These are phyloP conservation scores for Fusarium neocosmosporiellum DNA, from an alignment of 2,329 filamentous ascomycete genomes.

Conservation along the genomic window DNA sequence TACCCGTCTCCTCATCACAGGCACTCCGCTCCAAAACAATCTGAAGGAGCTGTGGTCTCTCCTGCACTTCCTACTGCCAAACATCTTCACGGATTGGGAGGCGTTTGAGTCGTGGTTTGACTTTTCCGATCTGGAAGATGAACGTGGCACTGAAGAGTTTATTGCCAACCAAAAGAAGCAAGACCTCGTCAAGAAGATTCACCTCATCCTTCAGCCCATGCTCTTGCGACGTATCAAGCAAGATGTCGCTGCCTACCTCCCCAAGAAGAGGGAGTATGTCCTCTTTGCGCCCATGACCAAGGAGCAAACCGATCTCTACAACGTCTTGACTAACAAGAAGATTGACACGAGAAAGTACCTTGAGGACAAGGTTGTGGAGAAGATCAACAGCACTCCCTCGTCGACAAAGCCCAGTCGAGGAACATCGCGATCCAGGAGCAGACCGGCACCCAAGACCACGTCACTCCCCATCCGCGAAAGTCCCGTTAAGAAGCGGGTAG, in stretches of 20 bases:
- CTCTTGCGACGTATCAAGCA: constrained; percentile 89
- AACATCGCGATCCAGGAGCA: constrained; percentile 55
- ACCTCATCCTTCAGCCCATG: constrained; percentile 92
- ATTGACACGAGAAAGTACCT: constrained; percentile 78
- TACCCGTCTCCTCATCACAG: constrained; percentile 91
- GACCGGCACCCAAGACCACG: constrained; percentile 29
- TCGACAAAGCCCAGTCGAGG: constrained; percentile 47
- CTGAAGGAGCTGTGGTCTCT: constrained; percentile 94
- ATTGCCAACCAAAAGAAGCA: constrained; percentile 77
- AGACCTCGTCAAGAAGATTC: constrained; percentile 76
- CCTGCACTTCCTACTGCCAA: constrained; percentile 90
- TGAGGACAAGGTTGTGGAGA: constrained; percentile 80
- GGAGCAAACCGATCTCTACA: constrained; percentile 92
- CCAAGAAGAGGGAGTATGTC: constrained; percentile 96
- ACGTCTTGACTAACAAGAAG: constrained; percentile 67
- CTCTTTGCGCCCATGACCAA: constrained; percentile 91
- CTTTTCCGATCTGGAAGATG: constrained; percentile 90
- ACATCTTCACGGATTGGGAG: constrained; percentile 92
- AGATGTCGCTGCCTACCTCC: constrained; percentile 90
- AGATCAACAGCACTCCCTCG: constrained; percentile 56
- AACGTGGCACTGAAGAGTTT: constrained; percentile 80
- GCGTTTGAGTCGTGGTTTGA: constrained; percentile 98
- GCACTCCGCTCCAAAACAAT: constrained; percentile 96
- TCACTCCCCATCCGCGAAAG: constrained; percentile 52
- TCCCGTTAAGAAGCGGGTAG: constrained; percentile 47